Base-by-base conservation (phyloP, 2,329 filamentous ascomycete species). In the Grosmannia serpens region DNA sequence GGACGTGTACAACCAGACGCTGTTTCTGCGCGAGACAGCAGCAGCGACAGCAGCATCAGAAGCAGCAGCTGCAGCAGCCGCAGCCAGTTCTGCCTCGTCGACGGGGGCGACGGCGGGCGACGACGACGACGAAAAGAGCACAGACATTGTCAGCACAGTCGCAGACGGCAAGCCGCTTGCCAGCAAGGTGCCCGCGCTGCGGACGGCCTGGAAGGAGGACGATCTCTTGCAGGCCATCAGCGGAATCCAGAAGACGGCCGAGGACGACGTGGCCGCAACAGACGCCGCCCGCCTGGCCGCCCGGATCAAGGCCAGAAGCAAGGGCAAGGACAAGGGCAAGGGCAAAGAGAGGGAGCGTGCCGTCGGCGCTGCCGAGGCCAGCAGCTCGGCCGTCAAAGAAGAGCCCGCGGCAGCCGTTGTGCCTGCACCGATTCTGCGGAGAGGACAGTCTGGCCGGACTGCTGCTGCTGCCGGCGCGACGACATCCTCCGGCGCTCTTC, bases 1-100 rank as follows among this genome's bases (percentile, higher is more conserved):
- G 83, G 80, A 83, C 33, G 79, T 85, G 35, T 96, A 91, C 70
- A 80, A 86, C 59, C 82, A 87, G 64, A 86, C 84, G 62, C 80
- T 96, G 62, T 86, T 89, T 63, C 75, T 83, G 44, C 55, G 46
- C 1, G 49, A 22, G 55, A 67, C 67, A 22, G 58, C 58, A 57
- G 61, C 57, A 52, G 61, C 56, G 56, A 26, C 50, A 44, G 59
- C 54, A 9, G 54, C 47, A 17, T 33, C 49, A 38, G 29, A 46
- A 15, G 59, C 57, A 3, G 56, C 60, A 7, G 59, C 57, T 31
- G 62, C 62, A 2, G 58, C 51, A 15, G 67, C 68, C 38, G 61
- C 60, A 13, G 59, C 8, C 62, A 63, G 22, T 62, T 57, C 31
- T 20, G 41, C 41, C 20, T 44, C 41, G 41, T n/a, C 20, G 41